Percentiles rank a stretch among this genome's conserved stretches.
phyloP scores from a whole-genome alignment of 306 rosid genomes.

The Potentilla sterilis region DNA sequence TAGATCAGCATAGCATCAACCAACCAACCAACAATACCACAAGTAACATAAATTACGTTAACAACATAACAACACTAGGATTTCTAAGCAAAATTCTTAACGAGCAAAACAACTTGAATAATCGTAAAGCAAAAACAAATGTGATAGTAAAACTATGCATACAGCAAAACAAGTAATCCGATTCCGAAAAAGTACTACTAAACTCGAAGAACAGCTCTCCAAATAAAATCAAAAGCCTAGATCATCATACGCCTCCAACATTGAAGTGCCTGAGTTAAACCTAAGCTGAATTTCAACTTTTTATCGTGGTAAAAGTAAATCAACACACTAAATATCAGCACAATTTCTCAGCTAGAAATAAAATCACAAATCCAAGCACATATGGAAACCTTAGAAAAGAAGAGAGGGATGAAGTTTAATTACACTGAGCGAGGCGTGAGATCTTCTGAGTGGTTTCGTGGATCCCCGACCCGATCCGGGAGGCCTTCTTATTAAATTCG shows the following conservation, averaged over 20 bases:
- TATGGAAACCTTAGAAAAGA: background rate
- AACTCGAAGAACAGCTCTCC: background rate
- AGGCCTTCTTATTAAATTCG: constrained; percentile 80
- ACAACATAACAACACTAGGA: background rate
- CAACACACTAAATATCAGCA: background rate
- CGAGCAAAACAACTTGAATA: background rate
- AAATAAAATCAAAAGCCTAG: background rate
- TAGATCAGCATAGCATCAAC: constrained; percentile 1
- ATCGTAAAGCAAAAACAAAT: background rate
- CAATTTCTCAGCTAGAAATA: constrained; percentile 7
- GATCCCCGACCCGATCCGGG: constrained; percentile 73
- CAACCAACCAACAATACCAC: background rate
- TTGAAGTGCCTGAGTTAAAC: background rate
- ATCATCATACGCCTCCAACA: background rate
- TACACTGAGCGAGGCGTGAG: constrained; percentile 66
- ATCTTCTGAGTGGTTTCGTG: constrained; percentile 78
- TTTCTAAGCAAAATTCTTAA: background rate
- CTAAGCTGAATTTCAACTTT: background rate
- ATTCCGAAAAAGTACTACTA: too few relatives aligned
- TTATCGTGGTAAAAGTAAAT: background rate
- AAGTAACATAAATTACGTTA: background rate
- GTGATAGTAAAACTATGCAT: background rate
- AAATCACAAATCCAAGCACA: background rate
- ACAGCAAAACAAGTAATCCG: background rate
- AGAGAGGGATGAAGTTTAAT: background rate